Evolutionary conservation across 495 filamentous ascomycete species (phyloP), one percentile per base, ranked within the genome.

Genomic region (Hapsidospora chrysogenum): DNA sequence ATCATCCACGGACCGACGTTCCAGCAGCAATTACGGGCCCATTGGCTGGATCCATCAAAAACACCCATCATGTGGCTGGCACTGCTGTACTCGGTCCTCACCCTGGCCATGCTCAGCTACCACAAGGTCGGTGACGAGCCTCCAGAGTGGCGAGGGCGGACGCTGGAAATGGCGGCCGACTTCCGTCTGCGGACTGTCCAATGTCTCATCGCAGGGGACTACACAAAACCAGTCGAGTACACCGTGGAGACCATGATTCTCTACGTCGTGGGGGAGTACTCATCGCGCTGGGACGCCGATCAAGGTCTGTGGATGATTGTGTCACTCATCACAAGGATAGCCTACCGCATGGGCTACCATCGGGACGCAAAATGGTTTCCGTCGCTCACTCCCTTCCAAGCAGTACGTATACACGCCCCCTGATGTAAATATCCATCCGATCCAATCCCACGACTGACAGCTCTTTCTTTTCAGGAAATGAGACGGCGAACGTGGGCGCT

Each of bases 261-360:
- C 21, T 83, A 93, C 54, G 57, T 92, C 21, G 75, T 83, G 47
- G 78, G 80, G 21, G 82, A 93, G 55, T 80, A 80, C 46, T 70
- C 71, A 13, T 70, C 80, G 37, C 77, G 74, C 29, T 76, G 74
- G 57, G 84, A 94, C 43, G 70, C 80, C 9, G 86, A 95, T 39
- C 62, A 80, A 8, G 78, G 76, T 9, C 61, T 92, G 8, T 92
- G 86, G 77, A 62, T 94, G 31, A 68, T 89, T 36, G 66, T 74
- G 6, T 79, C 82, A 15, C 72, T 92, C 45, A 74, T 92, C 40
- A 75, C 81, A 17, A 74, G 87, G 37, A 58, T 94, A 36, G 83
- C 87, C 8, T 85, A 95, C 67, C 70, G 83, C 17, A 93, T 93
- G 83, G 89, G 89, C 31, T 92, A 94, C 40, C 89, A 99, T 48